These are phyloP conservation scores for Marsdenia floribunda DNA, from an alignment of 257 asterid species.

Conservation along the genomic window DNA sequence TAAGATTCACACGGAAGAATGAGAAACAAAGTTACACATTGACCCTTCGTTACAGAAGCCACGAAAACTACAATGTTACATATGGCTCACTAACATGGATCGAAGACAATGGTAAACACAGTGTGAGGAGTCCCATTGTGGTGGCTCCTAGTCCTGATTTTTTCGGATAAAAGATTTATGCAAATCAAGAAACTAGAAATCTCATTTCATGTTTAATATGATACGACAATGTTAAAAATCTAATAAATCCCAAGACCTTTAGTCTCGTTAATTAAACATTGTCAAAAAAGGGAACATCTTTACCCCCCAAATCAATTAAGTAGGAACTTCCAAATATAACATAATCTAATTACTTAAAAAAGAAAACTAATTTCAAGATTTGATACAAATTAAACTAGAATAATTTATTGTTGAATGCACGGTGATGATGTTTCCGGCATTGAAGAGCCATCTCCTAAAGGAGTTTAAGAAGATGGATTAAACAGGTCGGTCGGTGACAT, in stretches of 20 bases:
- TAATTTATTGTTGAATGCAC: too few species aligned
- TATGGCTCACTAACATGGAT: conserved; percentile 47
- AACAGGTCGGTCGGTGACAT: too few species aligned
- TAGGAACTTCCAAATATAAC: too few species aligned
- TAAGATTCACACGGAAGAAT: conserved; percentile 30
- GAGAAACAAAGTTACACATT: conserved; percentile 36
- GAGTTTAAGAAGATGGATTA: not conserved
- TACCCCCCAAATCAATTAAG: too few species aligned
- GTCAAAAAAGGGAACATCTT: too few species aligned
- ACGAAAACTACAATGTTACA: conserved; percentile 17
- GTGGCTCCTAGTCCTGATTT: not conserved
- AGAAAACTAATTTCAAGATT: too few species aligned
- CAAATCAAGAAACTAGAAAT: not conserved
- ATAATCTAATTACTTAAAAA: too few species aligned
- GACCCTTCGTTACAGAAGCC: conserved; percentile 22
- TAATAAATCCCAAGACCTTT: not conserved
- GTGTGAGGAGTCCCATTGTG: conserved; percentile 49
- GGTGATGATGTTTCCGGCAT: not conserved
- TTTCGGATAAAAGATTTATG: not conserved
- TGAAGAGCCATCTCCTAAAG: not conserved
- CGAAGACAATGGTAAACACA: conserved; percentile 39
- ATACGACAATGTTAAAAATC: not conserved
- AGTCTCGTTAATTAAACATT: too few species aligned
- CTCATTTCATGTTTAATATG: not conserved
- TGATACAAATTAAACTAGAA: too few species aligned